phyloP scores from a whole-genome alignment of 345 rosid genomes.

The Reutealis trisperma region DNA sequence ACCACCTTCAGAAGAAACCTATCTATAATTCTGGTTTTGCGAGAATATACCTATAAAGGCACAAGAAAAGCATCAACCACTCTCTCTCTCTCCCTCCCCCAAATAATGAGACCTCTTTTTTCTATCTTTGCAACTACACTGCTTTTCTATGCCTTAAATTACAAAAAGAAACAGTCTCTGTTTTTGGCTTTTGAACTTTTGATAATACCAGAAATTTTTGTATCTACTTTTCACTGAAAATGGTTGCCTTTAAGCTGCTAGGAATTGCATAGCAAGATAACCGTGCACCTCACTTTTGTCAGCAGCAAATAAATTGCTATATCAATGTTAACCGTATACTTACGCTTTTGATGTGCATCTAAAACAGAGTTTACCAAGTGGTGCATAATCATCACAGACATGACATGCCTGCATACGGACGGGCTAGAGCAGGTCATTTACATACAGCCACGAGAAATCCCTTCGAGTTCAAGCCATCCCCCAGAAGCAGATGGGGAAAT shows the following conservation, averaged over 20 bases:
- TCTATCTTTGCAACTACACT: not conserved
- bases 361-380: too few species aligned
- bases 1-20: slow-evolving; percentile 4
- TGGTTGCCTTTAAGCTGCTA: slow-evolving; percentile 7
- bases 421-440: too few species aligned
- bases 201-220: not conserved
- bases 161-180: slow-evolving; percentile 18
- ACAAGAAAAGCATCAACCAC: slow-evolving; percentile 17
- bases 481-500: too few species aligned
- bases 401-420: too few species aligned
- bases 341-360: too few species aligned
- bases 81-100: not conserved
- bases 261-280: not conserved
- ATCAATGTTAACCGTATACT: not conserved
- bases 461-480: too few species aligned
- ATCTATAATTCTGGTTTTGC: not conserved
- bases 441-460: too few species aligned
- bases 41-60: slow-evolving; percentile 20
- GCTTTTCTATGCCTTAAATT: slow-evolving; percentile 12
- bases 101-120: not conserved
- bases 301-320: not conserved
- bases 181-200: slow-evolving; percentile 16
- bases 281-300: not conserved
- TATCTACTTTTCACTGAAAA: slow-evolving; percentile 6
- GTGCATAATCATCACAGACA: too few species aligned